Evolutionary conservation across 2,329 filamentous ascomycete species (phyloP), one percentile per base, ranked within the genome.

Genomic region (Raffaelea ambrosiae): DNA sequence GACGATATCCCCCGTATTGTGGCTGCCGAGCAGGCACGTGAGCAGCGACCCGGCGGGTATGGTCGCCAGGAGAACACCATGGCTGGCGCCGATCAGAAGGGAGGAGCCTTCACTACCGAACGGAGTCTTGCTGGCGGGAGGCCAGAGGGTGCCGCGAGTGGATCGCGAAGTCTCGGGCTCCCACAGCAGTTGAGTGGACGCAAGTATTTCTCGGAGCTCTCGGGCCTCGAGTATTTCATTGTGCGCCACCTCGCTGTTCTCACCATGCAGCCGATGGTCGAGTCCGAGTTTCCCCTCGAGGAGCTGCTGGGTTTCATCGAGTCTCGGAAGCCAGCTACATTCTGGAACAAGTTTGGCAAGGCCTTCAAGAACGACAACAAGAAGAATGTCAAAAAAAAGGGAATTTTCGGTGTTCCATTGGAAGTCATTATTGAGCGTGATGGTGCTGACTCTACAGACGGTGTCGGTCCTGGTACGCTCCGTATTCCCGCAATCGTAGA

Each of bases 281-380:
- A 95, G 57, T 81, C 83, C 3, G 83, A 95, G 57, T 97, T 97
- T 65, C 86, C 84, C n/a, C 76, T 97, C 50, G 93, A 97, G 55
- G 93, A 98, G 61, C 73, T 98, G 2, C 77, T 97, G 14, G 82
- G 87, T 52, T 80, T 98, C 44, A 97, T 98, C 53, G 93, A 98
- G 65, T 88, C 88, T 3, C 84, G 88, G 60, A 94, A 95, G 56
- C 74, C 77, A 53, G 82, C 88, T 21, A 97, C 88, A 0, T 95
- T 98, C 67, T 98, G 93, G 93, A 93, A 91, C 64, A 96, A 96
- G 58, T 90, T 98, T 54, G 91, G 90, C 53, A 95, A 96, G 62
- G 91, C 90, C 2, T 95, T 97, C 66, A 93, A 91, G 65, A 88
- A 88, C 56, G 86, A 93, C 57, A 85, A 81, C 56, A 77, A 72